Conservation (phyloP, 345 rosid genomes). For the Kandelia obovata region DNA sequence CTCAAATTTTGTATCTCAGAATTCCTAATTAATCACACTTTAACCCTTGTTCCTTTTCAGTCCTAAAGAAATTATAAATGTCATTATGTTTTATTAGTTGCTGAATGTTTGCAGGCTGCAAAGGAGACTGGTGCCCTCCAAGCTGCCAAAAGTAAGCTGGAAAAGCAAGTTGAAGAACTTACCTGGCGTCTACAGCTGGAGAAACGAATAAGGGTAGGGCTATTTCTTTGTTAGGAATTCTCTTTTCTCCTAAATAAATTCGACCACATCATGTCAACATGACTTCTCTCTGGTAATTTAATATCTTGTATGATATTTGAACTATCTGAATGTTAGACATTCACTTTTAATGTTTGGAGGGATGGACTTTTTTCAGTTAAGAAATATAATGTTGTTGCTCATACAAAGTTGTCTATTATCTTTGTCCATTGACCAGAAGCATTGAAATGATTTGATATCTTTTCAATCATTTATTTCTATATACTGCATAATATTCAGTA, state of each 20-base stretch:
- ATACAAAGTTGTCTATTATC: background rate
- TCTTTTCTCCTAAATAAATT: constrained; percentile 4
- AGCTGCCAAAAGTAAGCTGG: constrained; percentile 90
- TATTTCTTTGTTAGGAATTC: background rate
- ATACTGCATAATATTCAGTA: background rate
- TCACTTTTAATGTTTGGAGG: too few relatives aligned
- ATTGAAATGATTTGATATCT: background rate
- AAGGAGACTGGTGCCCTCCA: constrained; percentile 98
- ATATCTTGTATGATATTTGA: background rate
- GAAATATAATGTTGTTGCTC: too few relatives aligned
- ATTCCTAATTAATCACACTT: background rate
- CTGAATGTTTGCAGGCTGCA: constrained; percentile 62
- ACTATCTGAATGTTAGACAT: background rate
- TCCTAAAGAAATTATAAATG: background rate
- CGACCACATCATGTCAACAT: background rate
- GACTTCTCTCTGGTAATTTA: background rate
- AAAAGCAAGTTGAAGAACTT: constrained; percentile 96
- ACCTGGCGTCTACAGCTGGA: constrained; percentile 93
- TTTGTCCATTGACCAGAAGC: background rate
- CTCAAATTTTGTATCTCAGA: background rate
- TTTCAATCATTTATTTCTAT: background rate
- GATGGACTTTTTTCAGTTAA: too few relatives aligned
- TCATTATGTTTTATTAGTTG: background rate
- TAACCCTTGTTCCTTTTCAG: background rate
- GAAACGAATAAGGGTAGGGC: constrained; percentile 78